These are phyloP conservation scores for Fusarium sp. DNA, from an alignment of 2,329 filamentous ascomycete species.

Conservation along the genomic window DNA sequence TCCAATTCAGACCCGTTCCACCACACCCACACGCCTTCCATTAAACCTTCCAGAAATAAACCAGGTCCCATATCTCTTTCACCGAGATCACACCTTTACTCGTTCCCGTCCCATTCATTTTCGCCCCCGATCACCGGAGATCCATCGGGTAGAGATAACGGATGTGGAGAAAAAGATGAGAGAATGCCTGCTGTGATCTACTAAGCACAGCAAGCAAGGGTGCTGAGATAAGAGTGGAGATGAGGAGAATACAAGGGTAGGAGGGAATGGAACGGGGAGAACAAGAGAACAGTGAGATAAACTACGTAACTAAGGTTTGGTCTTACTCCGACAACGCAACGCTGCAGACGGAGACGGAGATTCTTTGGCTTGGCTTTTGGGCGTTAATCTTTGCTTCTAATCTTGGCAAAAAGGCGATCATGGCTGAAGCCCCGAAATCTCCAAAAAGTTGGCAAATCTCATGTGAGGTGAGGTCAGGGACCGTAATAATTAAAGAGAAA, in stretches of 20 bases:
- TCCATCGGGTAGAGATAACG: constrained; percentile 27
- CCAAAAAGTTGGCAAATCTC: background rate
- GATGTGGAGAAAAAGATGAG: constrained; percentile 7
- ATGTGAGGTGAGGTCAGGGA: background rate
- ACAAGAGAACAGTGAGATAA: background rate
- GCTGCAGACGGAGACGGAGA: background rate
- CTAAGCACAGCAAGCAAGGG: background rate
- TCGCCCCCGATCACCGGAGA: constrained; percentile 25
- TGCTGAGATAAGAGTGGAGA: constrained; percentile 29
- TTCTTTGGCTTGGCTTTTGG: background rate
- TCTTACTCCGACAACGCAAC: constrained; percentile 25
- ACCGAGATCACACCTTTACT: constrained; percentile 25
- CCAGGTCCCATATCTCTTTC: background rate
- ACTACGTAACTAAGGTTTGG: constrained; percentile 3
- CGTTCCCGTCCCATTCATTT: background rate
- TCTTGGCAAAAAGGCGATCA: constrained; percentile 13
- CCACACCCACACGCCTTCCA: constrained; percentile 19
- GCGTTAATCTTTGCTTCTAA: background rate
- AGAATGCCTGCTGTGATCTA: constrained; percentile 1
- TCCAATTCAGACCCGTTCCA: background rate
- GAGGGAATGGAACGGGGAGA: background rate
- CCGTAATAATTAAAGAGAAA: constrained; percentile 2
- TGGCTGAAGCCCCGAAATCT: background rate
- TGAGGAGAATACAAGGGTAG: constrained; percentile 15
- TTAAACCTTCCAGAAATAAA: constrained; percentile 31